Evolutionary conservation across 2,329 filamentous ascomycete species (phyloP).

Genomic region (Phaeosphaeriaceae sp.): DNA sequence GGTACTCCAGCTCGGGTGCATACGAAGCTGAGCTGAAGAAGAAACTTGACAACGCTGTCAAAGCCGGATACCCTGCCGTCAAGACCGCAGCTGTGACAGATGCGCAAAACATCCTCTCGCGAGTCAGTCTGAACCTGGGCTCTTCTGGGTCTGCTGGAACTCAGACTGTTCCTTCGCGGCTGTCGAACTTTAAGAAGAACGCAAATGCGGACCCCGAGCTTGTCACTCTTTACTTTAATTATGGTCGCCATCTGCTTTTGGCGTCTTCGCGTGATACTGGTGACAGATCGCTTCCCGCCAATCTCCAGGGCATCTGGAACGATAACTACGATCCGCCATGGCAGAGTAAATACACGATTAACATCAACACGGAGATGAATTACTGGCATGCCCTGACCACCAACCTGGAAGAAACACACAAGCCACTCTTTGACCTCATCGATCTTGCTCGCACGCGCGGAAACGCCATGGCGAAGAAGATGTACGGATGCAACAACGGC

Average conservation of each 20-base stretch:
- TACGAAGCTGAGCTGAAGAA: constrained; percentile 17
- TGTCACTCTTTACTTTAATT: constrained; percentile 48
- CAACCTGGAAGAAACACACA: constrained; percentile 46
- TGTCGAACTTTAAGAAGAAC: constrained; percentile 12
- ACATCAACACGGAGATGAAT: constrained; percentile 64
- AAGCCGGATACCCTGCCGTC: constrained; percentile 9
- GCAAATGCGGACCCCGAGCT: constrained; percentile 18
- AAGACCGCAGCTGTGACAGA: constrained; percentile 6
- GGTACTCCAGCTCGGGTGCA: constrained; percentile 10
- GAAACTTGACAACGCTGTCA: constrained; percentile 22
- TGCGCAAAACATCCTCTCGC: constrained; percentile 4
- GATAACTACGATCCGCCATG: constrained; percentile 52
- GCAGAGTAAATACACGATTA: constrained; percentile 61
- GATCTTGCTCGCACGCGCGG: constrained; percentile 45
- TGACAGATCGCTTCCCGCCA: constrained; percentile 49
- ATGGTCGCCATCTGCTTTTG: constrained; percentile 52
- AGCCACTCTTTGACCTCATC: constrained; percentile 51
- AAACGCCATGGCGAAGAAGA: constrained; percentile 32
- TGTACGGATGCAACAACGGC: constrained; percentile 30
- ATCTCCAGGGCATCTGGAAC: constrained; percentile 58
- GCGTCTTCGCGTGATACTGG: constrained; percentile 34
- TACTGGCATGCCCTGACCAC: constrained; percentile 53
- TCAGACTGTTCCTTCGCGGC: constrained; percentile 7
- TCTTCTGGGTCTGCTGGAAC: constrained; percentile 12
- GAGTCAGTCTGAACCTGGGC: constrained; percentile 11